Percentiles rank a stretch among this genome's conserved stretches.
These are phyloP conservation scores for Aspergillus heteromorphus DNA, from an alignment of 495 filamentous ascomycete species.

Conservation along the genomic window DNA sequence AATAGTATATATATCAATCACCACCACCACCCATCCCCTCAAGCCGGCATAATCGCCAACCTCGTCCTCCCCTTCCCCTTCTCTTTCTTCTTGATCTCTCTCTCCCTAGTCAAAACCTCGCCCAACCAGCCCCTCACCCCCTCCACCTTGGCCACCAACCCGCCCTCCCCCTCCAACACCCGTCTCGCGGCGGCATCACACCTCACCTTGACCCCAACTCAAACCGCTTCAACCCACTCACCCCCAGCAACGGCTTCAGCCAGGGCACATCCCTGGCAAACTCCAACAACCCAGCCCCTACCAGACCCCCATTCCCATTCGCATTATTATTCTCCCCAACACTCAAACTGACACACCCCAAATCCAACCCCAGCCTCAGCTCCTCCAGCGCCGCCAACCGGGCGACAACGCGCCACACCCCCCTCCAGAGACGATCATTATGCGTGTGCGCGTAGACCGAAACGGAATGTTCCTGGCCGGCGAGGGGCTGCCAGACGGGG, in stretches of 20 bases:
- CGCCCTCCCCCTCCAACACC: constrained; percentile 18
- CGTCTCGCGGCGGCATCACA: constrained; percentile 30
- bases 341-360: not conserved
- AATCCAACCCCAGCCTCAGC: not conserved
- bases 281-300: not conserved
- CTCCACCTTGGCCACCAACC: not conserved
- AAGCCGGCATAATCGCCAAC: constrained; percentile 14
- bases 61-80: not conserved
- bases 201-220: constrained; percentile 35
- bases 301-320: not conserved
- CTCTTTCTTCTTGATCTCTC: no score
- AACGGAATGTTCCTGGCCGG: not conserved
- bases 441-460: not conserved
- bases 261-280: constrained; percentile 8
- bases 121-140: not conserved
- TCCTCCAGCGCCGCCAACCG: not conserved
- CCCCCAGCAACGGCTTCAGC: constrained; percentile 28
- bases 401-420: not conserved
- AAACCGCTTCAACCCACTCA: constrained; percentile 29
- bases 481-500: not conserved
- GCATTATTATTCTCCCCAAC: not conserved
- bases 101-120: no score
- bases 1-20: not conserved
- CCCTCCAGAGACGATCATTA: not conserved
- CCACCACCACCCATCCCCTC: not conserved